Base-by-base conservation (phyloP, 2,329 filamentous ascomycete genomes). In the Alternaria novae-zelandiae region DNA sequence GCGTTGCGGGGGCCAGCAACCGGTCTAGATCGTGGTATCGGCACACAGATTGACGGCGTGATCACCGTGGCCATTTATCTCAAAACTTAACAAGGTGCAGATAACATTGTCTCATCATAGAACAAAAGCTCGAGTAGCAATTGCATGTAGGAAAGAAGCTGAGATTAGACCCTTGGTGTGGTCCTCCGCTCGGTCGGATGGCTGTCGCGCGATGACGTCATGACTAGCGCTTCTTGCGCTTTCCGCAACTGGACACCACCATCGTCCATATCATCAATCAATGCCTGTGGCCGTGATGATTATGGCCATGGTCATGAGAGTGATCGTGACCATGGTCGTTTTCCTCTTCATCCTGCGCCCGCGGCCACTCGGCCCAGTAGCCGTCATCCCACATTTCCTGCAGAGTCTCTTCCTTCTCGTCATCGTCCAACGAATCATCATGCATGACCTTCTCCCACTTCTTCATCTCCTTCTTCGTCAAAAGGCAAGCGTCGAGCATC, bases 401-500 rank as follows among this genome's bases (percentile, higher is more conserved):
- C 59, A 89, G 61, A 36, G 78, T 82, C 36, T 86, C 82, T 26
- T 81, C 77, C 62, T 83, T 86, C 43, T 82, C 74, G 3, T 80
- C 79, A 2, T 70, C 74, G 69, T 60, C 64, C 15, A 71, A 51
- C 7, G 63, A 67, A 11, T 67, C 63, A 23, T 72, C 70, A 55
- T 72, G 71, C 80, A 82, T 81, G 3, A 81, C 66, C 41, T 72
- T 73, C 64, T 82, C 73, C 81, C 81, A 82, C 47, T 70, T 70
- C 58, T 72, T 69, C 76, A 80, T 82, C 77, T 93, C 90, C 0
- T 75, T 75, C 21, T 90, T 86, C n/a, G 84, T 83, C 3, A 93
- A 75, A 23, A 92, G 74, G 70, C 90, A 92, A 2, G 75, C 78
- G 70, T 93, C 87, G 4, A 93, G 75, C 32, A 85, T 74, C 5